Conservation (phyloP, 768 basidiomycete genomes). For the Mycena crocata region DNA sequence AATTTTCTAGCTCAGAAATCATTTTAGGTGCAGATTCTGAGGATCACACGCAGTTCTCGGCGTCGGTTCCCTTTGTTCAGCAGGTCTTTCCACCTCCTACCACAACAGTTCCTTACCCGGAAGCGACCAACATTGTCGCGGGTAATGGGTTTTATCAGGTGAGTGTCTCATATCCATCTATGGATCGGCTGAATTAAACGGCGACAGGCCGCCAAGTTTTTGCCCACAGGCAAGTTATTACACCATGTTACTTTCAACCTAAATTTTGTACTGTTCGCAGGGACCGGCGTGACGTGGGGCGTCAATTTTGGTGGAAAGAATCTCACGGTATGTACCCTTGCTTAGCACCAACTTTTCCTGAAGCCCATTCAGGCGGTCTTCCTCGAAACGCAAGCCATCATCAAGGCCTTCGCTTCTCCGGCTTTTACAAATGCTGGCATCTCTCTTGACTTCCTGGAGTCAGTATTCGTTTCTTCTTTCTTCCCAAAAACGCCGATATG, state of each 20-base stretch:
- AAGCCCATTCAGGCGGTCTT: constrained; percentile 45
- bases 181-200: neutral
- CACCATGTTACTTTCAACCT: neutral
- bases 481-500: neutral
- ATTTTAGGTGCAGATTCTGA: constrained; percentile 58
- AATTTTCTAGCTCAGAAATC: neutral
- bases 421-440: constrained; percentile 54
- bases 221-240: constrained; percentile 56
- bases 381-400: constrained; percentile 60
- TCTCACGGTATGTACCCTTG: constrained; percentile 45
- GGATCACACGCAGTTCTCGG: constrained; percentile 69
- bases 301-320: constrained; percentile 71
- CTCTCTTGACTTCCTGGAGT: constrained; percentile 65
- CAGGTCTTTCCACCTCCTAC: constrained; percentile 62
- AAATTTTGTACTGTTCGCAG: constrained; percentile 42
- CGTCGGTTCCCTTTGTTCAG: constrained; percentile 60
- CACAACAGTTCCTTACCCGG: constrained; percentile 69
- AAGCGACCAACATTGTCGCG: constrained; percentile 69
- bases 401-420: constrained; percentile 58
- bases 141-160: constrained; percentile 66
- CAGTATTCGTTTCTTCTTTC: neutral
- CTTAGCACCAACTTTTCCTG: neutral
- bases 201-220: constrained; percentile 55
- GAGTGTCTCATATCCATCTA: neutral
- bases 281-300: constrained; percentile 74